Conservation (phyloP, 768 basidiomycete species). For the Hebeloma cylindrosporum region DNA sequence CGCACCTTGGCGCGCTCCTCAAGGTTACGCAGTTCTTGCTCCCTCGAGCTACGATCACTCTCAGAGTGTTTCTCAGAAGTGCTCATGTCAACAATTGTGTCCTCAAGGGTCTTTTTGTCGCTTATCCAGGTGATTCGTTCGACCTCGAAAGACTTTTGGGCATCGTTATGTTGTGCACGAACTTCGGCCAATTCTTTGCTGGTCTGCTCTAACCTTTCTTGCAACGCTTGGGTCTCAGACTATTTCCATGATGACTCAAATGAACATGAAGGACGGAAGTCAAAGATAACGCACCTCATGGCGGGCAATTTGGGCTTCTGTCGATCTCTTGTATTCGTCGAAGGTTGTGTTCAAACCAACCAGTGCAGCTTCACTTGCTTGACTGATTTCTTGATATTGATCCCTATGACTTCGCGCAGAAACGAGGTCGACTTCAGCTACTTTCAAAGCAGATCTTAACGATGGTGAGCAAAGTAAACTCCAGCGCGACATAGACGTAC, state of each 20-base stretch:
- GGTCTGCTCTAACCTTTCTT: constrained; percentile 56
- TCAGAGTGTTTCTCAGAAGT: constrained; percentile 70
- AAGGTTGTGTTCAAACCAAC: constrained; percentile 66
- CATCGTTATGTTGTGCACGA: constrained; percentile 50
- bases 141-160: constrained; percentile 64
- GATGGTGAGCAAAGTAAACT: not conserved
- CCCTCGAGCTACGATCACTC: constrained; percentile 60
- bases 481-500: not conserved
- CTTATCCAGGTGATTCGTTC: constrained; percentile 70
- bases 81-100: constrained; percentile 77
- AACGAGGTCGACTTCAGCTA: constrained; percentile 74
- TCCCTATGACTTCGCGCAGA: constrained; percentile 70
- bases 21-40: constrained; percentile 63
- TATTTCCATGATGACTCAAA: constrained; percentile 26
- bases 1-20: constrained; percentile 70
- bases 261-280: constrained; percentile 35
- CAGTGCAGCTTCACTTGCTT: constrained; percentile 78
- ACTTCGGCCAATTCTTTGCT: constrained; percentile 55
- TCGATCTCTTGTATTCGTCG: constrained; percentile 76
- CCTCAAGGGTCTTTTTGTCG: constrained; percentile 83
- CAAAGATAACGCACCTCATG: constrained; percentile 55
- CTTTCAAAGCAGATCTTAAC: constrained; percentile 70
- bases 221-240: constrained; percentile 64
- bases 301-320: constrained; percentile 65
- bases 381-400: constrained; percentile 85